Conservation (phyloP, 2,329 filamentous ascomycete species). For the Ciborinia camelliae region DNA sequence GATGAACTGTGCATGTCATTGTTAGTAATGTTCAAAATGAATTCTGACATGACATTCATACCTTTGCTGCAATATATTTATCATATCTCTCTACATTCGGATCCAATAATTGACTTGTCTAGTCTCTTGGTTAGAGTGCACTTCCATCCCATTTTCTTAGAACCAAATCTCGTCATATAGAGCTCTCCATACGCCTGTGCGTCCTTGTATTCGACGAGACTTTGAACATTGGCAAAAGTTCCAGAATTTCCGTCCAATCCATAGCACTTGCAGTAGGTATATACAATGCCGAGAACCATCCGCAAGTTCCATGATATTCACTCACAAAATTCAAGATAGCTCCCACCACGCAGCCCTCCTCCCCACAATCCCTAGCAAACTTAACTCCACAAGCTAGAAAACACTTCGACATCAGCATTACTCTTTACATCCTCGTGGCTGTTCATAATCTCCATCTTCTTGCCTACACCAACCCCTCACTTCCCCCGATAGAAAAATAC, state of each 20-base stretch:
- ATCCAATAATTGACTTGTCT: conserved; percentile 33
- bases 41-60: conserved; percentile 14
- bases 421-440: not conserved
- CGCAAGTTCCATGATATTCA: not conserved
- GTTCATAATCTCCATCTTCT: not conserved
- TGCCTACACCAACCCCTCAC: not conserved
- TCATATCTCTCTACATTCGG: conserved; percentile 43
- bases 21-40: not conserved
- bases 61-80: conserved; percentile 57
- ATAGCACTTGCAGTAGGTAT: not conserved
- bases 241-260: no score
- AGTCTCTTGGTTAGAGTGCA: conserved; percentile 41
- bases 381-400: conserved; percentile 51
- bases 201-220: not conserved
- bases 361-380: conserved; percentile 59
- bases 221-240: not conserved
- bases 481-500: not conserved
- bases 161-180: no score
- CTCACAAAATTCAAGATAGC: conserved; percentile 37
- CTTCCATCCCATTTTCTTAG: not conserved
- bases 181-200: not conserved
- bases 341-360: conserved; percentile 58
- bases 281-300: not conserved
- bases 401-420: not conserved
- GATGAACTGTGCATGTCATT: conserved; percentile 31